A percentile compares a stretch with the other conserved stretches of the same genome.
Conservation (phyloP, 2,329 filamentous ascomycete genomes). For the Nemania diffusa region DNA sequence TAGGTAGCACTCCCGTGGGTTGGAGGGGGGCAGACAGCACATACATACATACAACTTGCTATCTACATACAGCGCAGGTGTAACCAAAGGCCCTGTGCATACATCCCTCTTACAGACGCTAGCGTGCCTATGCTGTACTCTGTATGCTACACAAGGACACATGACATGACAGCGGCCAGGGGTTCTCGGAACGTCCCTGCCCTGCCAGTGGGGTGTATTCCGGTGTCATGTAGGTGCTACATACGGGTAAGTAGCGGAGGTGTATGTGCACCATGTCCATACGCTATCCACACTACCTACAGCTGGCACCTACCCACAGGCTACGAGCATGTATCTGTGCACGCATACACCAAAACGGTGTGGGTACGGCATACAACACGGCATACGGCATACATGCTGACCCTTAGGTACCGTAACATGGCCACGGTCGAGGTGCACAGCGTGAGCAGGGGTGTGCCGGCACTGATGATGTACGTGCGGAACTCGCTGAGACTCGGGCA, state of each 20-base stretch:
- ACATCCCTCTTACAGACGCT: constrained; percentile 28
- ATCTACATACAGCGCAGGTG: neutral
- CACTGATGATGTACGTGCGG: constrained; percentile 17
- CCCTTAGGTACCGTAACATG: neutral
- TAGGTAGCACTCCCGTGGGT: constrained; percentile 15
- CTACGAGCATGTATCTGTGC: too few species aligned
- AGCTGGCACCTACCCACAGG: too few species aligned
- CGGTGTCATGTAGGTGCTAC: constrained; percentile 19
- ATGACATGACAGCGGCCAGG: constrained; percentile 36
- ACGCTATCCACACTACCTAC: neutral
- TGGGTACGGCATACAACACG: neutral
- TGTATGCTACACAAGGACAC: constrained; percentile 37
- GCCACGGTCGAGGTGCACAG: constrained; percentile 21
- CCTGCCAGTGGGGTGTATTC: constrained; percentile 37
- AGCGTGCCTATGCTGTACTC: too few species aligned
- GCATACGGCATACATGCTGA: neutral
- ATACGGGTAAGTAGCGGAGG: neutral
- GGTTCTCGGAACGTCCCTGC: constrained; percentile 36
- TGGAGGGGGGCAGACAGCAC: constrained; percentile 23
- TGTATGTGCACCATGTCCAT: neutral
- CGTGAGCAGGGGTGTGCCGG: constrained; percentile 25
- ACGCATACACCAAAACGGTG: constrained; percentile 4
- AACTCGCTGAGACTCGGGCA: constrained; percentile 21
- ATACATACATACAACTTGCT: neutral
- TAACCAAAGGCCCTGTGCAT: constrained; percentile 2